Base-by-base conservation (phyloP, 2,329 filamentous ascomycete genomes). In the Penicillium sp. region DNA sequence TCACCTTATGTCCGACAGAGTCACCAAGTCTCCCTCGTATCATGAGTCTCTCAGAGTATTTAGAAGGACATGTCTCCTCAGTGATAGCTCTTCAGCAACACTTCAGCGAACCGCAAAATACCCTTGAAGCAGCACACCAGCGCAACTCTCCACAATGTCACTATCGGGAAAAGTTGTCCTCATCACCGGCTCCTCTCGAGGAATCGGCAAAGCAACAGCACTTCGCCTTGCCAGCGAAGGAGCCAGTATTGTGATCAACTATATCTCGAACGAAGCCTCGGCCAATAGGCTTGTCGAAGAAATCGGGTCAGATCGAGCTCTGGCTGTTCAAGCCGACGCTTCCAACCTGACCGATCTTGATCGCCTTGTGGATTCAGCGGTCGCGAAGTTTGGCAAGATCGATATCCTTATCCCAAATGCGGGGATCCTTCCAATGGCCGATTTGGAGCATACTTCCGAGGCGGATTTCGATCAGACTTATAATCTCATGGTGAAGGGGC, bases 361-460 rank as follows among this genome's bases (percentile, higher is more conserved):
- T n/a, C 65, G 65, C 15, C 73, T 86, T 5, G 74, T 86, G 16
- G 65, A 74, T 1, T 69, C 72, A 6, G 74, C 80, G 0, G 72
- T 85, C 1, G 59, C 71, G 2, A 74, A 72, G 39, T 85, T 81
- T 56, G 79, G 79, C 24, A 77, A 76, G 54, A 79, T 87, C 57
- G 84, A 87, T 69, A 76, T 85, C 34, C 56, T 86, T 3, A 72
- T 86, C 42, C 73, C 79, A 2, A 85, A 82, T 55, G 82, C 84
- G 0, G 84, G 78, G 0, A 62, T 79, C 3, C 70, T 83, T 68
- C 70, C 70, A 2, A 76, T 81, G 70, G 74, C 71, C n/a, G 74
- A 76, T 45, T 70, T 85, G 13, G 75, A 77, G 31, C 61, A 70
- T 21, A 75, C 77, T 1, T 81, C 74, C 0, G 80, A 84, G 63